Conservation (phyloP, 2,329 filamentous ascomycete species). For the Colletotrichum tofieldiae region DNA sequence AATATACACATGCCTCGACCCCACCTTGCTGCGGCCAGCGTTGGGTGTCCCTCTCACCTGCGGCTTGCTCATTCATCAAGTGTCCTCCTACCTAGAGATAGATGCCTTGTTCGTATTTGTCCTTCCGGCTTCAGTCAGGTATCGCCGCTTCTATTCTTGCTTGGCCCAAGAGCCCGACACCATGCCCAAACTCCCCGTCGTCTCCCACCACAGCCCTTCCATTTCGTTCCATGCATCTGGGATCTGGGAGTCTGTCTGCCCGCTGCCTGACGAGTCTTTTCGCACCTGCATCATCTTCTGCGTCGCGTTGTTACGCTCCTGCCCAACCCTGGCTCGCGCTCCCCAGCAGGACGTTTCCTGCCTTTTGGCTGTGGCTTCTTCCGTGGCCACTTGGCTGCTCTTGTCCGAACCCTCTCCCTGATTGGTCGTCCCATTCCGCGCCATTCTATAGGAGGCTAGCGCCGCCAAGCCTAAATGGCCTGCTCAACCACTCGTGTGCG, state of each 20-base stretch:
- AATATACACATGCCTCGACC: background rate
- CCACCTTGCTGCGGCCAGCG: constrained; percentile 10
- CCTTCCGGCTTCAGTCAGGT: constrained; percentile 21
- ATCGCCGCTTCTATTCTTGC: constrained; percentile 32
- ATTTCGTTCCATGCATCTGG: constrained; percentile 30
- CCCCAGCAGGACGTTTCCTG: constrained; percentile 9
- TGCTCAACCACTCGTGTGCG: constrained; percentile 32
- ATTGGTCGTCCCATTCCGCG: constrained; percentile 1
- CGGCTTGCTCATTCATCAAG: background rate
- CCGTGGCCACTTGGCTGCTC: constrained; percentile 35
- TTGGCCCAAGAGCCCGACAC: constrained; percentile 16
- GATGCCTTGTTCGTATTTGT: constrained; percentile 9
- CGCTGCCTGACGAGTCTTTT: constrained; percentile 20
- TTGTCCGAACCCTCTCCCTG: background rate
- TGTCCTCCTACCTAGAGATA: background rate
- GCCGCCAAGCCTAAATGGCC: constrained; percentile 23
- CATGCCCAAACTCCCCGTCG: constrained; percentile 17
- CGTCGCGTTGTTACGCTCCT: background rate
- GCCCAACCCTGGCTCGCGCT: constrained; percentile 12
- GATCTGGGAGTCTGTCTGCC: constrained; percentile 14
- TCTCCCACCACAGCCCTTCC: constrained; percentile 23
- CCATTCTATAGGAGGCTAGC: constrained; percentile 3
- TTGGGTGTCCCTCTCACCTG: constrained; percentile 1
- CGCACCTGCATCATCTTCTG: constrained; percentile 14
- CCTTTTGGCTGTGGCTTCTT: constrained; percentile 28